Evolutionary conservation across 2,329 filamentous ascomycete species (phyloP).

Genomic region (Aspergillus vadensis): DNA sequence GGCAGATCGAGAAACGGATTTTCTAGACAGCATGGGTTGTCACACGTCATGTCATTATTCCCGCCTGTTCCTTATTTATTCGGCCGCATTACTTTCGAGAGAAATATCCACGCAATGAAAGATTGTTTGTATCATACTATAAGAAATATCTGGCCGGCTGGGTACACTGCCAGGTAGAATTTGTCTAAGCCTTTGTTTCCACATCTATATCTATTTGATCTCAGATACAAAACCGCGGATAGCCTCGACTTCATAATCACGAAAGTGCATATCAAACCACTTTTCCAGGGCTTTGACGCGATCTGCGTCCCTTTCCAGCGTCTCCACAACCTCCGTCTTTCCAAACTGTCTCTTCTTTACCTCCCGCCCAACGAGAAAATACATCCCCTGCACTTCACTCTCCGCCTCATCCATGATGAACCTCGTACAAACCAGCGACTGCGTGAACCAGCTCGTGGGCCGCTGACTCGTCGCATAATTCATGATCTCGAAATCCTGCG

Average conservation of each 20-base stretch:
- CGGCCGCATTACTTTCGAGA: conserved; percentile 20
- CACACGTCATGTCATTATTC: conserved; percentile 24
- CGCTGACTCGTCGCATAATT: conserved; percentile 59
- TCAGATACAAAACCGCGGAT: conserved; percentile 56
- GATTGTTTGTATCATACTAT: conserved; percentile 24
- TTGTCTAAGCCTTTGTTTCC: neutral
- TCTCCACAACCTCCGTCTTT: conserved; percentile 51
- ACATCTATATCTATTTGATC: conserved; percentile 33
- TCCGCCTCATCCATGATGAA: conserved; percentile 56
- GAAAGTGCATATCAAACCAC: conserved; percentile 57
- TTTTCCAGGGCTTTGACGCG: conserved; percentile 54
- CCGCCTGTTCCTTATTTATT: conserved; percentile 23
- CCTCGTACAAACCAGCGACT: conserved; percentile 55
- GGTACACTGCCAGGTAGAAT: conserved; percentile 11
- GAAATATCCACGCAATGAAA: conserved; percentile 23
- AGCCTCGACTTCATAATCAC: conserved; percentile 52
- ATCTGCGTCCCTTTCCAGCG: conserved; percentile 55
- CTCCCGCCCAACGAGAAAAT: conserved; percentile 54
- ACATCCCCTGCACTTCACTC: conserved; percentile 53
- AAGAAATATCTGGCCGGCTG: conserved; percentile 8
- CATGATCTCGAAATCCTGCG: conserved; percentile 62
- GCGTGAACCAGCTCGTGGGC: conserved; percentile 56
- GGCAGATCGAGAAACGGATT: conserved; percentile 45
- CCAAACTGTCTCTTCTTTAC: conserved; percentile 59
- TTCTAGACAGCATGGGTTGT: conserved; percentile 33